A percentile compares a stretch with the other conserved stretches of the same genome.
Evolutionary conservation across 306 rosid genomes (phyloP).

Genomic region (Fragaria iinumae): DNA sequence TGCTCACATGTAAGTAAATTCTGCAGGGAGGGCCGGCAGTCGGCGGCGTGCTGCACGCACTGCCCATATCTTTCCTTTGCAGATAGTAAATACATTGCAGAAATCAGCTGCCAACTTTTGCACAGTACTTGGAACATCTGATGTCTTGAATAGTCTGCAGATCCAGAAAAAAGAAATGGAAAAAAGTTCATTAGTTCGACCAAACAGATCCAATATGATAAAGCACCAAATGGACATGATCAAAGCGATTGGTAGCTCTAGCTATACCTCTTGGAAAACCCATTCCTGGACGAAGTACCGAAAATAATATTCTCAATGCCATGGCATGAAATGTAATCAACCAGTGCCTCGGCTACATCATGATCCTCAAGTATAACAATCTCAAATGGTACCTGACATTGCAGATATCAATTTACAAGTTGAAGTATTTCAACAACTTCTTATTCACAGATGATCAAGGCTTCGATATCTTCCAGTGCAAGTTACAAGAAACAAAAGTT

Average conservation of each 20-base stretch:
- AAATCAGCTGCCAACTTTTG: constrained; percentile 34
- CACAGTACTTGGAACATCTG: constrained; percentile 28
- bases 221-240: not conserved
- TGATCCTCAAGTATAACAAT: constrained; percentile 28
- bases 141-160: constrained; percentile 35
- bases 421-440: not conserved
- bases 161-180: not conserved
- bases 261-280: constrained; percentile 23
- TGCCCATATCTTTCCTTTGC: constrained; percentile 30
- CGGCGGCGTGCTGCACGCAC: constrained; percentile 21
- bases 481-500: not conserved
- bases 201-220: not conserved
- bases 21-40: not conserved
- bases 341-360: constrained; percentile 35
- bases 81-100: constrained; percentile 34
- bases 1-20: not conserved
- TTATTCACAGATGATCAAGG: not conserved
- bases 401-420: not conserved
- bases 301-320: constrained; percentile 28
- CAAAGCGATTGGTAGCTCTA: not conserved
- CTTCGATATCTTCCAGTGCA: not conserved
- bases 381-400: constrained; percentile 37
- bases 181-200: not conserved
- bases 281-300: constrained; percentile 36
- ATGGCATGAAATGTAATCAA: constrained; percentile 23